Base-by-base conservation (phyloP, 225 moss, liverwort and hornwort species). In the Thuidium tamariscinum region DNA sequence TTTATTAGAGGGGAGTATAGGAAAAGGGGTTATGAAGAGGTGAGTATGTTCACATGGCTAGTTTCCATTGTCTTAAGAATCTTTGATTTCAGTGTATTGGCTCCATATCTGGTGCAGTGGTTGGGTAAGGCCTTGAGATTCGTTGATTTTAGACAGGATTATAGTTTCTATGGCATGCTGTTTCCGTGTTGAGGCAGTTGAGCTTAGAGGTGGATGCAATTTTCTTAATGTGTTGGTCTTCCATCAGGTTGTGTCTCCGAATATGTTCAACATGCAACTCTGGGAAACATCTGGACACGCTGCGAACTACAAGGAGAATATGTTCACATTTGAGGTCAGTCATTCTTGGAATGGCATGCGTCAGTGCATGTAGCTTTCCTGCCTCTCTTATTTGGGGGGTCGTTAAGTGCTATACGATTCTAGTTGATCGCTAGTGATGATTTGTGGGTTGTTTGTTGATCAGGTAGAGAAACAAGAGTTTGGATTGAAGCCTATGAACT, bases 401-500 rank as follows among this genome's bases (percentile, higher is more conserved):
- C 29, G 34, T 69, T 39, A 21, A 70, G 26, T 86, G 62, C 30
- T 77, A 26, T 72, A 32, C 60, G 64, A 27, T 51, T 68, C 30
- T n/a, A 84, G 8, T 49, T 70, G 57, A 62, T 68, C 17, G 26
- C 34, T 69, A 60, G 37, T 86, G 42, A 69, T 77, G 76, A 57
- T 34, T n/a, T 65, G 57, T 84, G 77, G 75, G 29, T 42, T 86
- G 34, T 70, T 76, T 85, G 60, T 80, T 70, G 73, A 79, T 82
- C 89, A 94, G 96, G 92, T 97, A 56, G 98, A 99, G 86, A 99
- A 97, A 89, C 98, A 97, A 86, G 98, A 99, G 89, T 99, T 96
- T 87, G 98, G 97, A 56, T 87, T 99, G 78, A 99, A 99, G 91
- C 98, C 98, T 54, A 99, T 99, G 98, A 99, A 99, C 81, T 99